A percentile compares a stretch with the other conserved stretches of the same genome.
Evolutionary conservation across 208 protist genomes (phyloP).

Genomic region (Polymyxa betae): DNA sequence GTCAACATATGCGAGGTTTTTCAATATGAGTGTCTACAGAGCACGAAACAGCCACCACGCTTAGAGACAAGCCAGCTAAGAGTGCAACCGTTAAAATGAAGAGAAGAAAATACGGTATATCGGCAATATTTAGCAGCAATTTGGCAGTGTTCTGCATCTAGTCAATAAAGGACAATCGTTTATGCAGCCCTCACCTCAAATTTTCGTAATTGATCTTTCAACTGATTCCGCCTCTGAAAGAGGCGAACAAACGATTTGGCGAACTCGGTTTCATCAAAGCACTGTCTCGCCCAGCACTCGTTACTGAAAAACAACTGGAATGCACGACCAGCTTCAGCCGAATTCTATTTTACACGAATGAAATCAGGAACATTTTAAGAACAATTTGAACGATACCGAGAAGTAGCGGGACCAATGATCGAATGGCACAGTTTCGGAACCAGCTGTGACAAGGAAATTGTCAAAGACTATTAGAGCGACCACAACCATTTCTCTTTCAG

Average conservation of each 20-base stretch:
- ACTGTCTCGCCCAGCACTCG: neutral
- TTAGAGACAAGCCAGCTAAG: neutral
- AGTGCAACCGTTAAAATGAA: neutral
- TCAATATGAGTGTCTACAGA: no score
- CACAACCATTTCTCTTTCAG: neutral
- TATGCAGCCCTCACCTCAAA: neutral
- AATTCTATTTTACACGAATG: neutral
- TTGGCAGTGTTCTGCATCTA: neutral
- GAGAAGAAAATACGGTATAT: neutral
- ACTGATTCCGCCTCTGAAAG: neutral
- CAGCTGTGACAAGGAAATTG: neutral
- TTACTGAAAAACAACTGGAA: constrained; percentile 22
- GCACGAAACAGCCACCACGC: neutral
- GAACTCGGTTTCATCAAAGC: neutral
- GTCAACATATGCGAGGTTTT: neutral
- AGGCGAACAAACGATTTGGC: neutral
- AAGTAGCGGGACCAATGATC: neutral
- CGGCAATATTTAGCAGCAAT: neutral
- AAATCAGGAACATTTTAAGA: neutral
- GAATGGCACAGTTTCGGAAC: neutral
- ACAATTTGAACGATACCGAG: neutral
- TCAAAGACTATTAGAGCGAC: neutral
- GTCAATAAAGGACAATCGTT: neutral
- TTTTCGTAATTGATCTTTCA: neutral
- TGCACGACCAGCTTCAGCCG: neutral